These are phyloP conservation scores for Penicillium waksmanii DNA, from an alignment of 495 filamentous ascomycete genomes.

Conservation along the genomic window DNA sequence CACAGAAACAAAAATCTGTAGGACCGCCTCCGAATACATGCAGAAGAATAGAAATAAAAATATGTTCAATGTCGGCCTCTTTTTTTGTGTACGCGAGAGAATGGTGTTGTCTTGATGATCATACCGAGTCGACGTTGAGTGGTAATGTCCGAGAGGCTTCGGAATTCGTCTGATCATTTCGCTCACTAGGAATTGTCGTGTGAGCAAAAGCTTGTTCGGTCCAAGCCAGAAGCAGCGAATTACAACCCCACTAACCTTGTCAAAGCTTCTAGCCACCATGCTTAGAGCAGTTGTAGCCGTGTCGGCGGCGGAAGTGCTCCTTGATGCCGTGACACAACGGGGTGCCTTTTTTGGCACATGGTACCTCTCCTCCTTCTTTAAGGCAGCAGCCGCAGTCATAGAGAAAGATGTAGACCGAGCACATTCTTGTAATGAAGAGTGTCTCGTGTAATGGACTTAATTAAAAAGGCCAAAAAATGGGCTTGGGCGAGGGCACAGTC, in stretches of 20 bases:
- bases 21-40: not conserved
- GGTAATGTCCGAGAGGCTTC: not conserved
- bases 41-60: not conserved
- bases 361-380: conserved; percentile 41
- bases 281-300: conserved; percentile 43
- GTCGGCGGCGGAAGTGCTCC: conserved; percentile 38
- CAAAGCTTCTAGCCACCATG: conserved; percentile 36
- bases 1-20: not conserved
- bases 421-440: conserved; percentile 29
- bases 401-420: conserved; percentile 45
- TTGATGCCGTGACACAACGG: conserved; percentile 39
- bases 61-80: not conserved
- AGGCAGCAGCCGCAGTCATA: conserved; percentile 48
- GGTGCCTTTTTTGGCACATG: conserved; percentile 43
- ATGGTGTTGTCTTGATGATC: not conserved
- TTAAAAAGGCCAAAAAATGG: not conserved
- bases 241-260: conserved; percentile 10
- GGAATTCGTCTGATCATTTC: not conserved
- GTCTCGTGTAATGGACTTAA: not conserved
- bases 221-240: not conserved
- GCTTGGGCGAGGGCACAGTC: not conserved
- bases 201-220: conserved; percentile 6
- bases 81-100: too few relatives aligned
- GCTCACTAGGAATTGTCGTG: not conserved
- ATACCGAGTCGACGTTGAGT: not conserved